phyloP scores from a whole-genome alignment of 768 basidiomycete species.

The Lentinula edodes region DNA sequence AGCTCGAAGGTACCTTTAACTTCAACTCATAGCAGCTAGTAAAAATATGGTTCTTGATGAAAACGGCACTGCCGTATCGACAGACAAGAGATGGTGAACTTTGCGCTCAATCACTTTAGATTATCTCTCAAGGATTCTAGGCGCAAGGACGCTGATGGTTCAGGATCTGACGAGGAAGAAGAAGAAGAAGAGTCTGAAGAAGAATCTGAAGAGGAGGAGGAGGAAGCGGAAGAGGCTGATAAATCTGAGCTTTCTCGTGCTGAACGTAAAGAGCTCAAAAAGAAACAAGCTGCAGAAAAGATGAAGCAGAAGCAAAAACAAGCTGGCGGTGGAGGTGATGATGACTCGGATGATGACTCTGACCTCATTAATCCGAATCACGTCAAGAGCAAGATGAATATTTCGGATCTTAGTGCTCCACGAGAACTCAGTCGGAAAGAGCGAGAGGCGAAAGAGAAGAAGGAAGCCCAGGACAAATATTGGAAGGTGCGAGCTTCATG shows the following conservation, averaged over 20 bases:
- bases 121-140: constrained; percentile 27
- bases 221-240: constrained; percentile 25
- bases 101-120: constrained; percentile 11
- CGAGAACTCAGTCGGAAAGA: constrained; percentile 61
- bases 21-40: constrained; percentile 17
- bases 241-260: constrained; percentile 61
- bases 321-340: constrained; percentile 29
- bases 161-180: constrained; percentile 36
- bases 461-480: constrained; percentile 82
- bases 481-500: constrained; percentile 55
- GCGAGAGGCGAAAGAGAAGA: constrained; percentile 90
- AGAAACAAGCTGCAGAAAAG: constrained; percentile 60
- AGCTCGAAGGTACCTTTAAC: background rate
- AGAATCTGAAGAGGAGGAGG: constrained; percentile 33
- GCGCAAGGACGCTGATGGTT: constrained; percentile 41
- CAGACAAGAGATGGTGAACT: constrained; percentile 40
- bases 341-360: constrained; percentile 56
- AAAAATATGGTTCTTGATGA: constrained; percentile 55
- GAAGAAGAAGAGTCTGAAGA: constrained; percentile 35
- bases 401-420: constrained; percentile 66
- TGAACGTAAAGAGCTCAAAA: constrained; percentile 79
- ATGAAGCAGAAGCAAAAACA: constrained; percentile 25
- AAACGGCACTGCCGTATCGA: constrained; percentile 48
- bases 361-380: constrained; percentile 80
- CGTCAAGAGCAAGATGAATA: constrained; percentile 66